Base-by-base conservation (phyloP, 2,329 filamentous ascomycete genomes). In the Colletotrichum somersetense region DNA sequence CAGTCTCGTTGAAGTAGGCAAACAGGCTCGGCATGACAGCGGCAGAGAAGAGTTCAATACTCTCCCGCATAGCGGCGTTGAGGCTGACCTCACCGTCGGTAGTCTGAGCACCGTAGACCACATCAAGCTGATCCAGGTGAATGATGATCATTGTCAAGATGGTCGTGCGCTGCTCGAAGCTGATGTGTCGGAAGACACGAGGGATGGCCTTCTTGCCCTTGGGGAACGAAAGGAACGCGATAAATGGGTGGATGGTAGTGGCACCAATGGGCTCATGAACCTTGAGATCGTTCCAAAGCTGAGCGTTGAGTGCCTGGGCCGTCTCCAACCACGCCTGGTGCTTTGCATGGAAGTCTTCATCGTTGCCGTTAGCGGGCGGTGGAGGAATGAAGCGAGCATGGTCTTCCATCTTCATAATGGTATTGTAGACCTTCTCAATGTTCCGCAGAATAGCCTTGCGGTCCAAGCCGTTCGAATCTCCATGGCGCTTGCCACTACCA, bases 151-250 rank as follows among this genome's bases (percentile, higher is more conserved):
- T 96, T 6, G 96, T 99, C 74, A 99, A 87, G 74, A 98, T 94
- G 1, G 95, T 98, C 30, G 96, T 95, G 62, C 96, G 93, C 82
- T 98, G 95, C 79, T 98, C 93, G 74, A 95, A 93, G 74, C 93
- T 93, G 64, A 98, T 93, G 78, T 98, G 94, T 55, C 95, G 92
- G 89, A 98, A 98, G 65, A 98, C 93, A 67, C 96, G 94, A 62
- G 95, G 95, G 73, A 99, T 94, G 1, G 93, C 94, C 85, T 96
- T 97, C 85, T 98, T 98, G 78, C 96, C 96, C 85, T 99, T 99
- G 76, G 92, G 90, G 78, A 96, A 97, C 5, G 95, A 97, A 58
- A 99, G 86, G 81, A 99, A 96, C 58, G 95, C 94, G 76, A 99
- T 98, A 83, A 99, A 99, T 0, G 96, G 96, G 80, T 99, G 96